phyloP scores from a whole-genome alignment of 768 basidiomycete species.

The Gymnopilus dilepis region DNA sequence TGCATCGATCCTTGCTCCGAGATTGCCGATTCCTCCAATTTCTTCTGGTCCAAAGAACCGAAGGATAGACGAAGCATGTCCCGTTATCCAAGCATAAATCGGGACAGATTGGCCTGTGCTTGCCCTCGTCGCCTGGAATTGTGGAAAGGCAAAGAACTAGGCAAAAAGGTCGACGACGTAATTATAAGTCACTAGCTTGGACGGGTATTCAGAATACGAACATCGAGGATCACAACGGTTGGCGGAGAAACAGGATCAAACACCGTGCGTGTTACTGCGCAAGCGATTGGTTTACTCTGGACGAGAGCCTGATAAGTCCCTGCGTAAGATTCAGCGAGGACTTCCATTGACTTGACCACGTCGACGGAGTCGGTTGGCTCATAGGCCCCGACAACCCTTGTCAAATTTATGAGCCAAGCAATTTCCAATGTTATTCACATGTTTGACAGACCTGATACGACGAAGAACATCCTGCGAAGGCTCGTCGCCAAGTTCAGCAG shows the following conservation, averaged over 20 bases:
- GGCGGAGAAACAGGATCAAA: slow-evolving; percentile 11
- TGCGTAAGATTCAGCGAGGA: neutral
- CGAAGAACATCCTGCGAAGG: neutral
- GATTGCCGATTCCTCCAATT: slow-evolving; percentile 10
- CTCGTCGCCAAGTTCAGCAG: neutral
- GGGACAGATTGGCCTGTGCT: slow-evolving; percentile 12
- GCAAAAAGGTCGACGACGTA: neutral
- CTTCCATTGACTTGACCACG: neutral
- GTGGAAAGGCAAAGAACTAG: slow-evolving; percentile 8
- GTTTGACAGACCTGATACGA: slow-evolving; percentile 3
- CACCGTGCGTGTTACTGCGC: neutral
- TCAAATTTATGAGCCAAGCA: neutral
- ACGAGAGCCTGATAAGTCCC: slow-evolving; percentile 1
- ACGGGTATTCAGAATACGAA: neutral
- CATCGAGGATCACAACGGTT: neutral
- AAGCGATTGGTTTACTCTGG: neutral
- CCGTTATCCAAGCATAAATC: slow-evolving; percentile 9
- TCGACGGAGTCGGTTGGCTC: neutral
- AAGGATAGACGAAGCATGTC: slow-evolving; percentile 6
- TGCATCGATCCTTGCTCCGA: slow-evolving; percentile 11
- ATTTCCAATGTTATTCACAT: too few species aligned
- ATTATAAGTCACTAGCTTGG: neutral
- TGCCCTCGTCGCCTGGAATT: slow-evolving; percentile 6
- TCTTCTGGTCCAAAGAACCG: slow-evolving; percentile 8
- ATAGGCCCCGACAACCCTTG: neutral